Base-by-base conservation (phyloP, 2,329 filamentous ascomycete genomes). In the Coniochaeta pulveracea region DNA sequence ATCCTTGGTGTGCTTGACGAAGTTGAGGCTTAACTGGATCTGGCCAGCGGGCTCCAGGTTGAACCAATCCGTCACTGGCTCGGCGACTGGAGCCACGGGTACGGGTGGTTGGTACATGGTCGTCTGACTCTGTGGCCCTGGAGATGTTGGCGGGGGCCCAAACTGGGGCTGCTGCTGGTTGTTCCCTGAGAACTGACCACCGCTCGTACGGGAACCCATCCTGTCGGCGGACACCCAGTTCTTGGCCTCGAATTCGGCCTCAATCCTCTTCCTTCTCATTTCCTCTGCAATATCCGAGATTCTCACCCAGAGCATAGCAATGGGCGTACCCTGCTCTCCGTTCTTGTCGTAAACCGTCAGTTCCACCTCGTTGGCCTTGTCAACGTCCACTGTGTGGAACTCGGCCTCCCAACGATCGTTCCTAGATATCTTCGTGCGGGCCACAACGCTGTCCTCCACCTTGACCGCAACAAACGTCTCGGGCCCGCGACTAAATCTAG, bases 331-430 rank as follows among this genome's bases (percentile, higher is more conserved):
- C 46, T 93, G 83, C 47, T 95, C 88, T 41, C 80, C 78, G 3
- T 86, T 80, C 60, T 93, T 95, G 56, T 98, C 91, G 57, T 98
- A 98, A 9, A 98, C 88, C 0, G 86, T 96, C 34, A 98, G 74
- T 54, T 98, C 91, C 40, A 98, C 85, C 59, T 98, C 91, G 57
- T 98, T 98, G 34, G 91, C 91, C 63, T 96, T 96, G 60, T 96
- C 89, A 36, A 98, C 91, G 43, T 91, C 85, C 40, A 98, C 80
- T 37, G 79, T 86, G 56, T 95, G 91, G 22, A 79, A 74, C 59
- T 98, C 91, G 45, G 85, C 84, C 26, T 86, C 78, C 89, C 89
- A 98, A 48, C 76, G 76, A 57, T 98, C 91, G 40, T 70, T 93
- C 37, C 88, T 72, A 8, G 88, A 85, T 2, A 81, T 72, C 54